Base-by-base conservation (phyloP, 2,329 filamentous ascomycete genomes). In the Penicillium sp. region DNA sequence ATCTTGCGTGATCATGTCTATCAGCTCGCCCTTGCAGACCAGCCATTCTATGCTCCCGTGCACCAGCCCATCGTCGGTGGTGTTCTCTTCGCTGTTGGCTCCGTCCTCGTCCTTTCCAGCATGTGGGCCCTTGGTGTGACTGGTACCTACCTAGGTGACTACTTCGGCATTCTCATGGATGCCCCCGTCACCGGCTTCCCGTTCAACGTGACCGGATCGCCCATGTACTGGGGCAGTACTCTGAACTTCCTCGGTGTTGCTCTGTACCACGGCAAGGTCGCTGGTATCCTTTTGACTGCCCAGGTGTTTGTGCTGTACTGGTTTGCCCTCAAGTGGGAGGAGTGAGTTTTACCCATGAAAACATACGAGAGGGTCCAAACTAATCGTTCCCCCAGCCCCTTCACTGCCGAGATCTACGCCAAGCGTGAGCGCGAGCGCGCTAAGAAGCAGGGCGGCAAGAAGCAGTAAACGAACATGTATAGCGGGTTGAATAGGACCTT, bases 131-230 rank as follows among this genome's bases (percentile, higher is more conserved):
- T 99, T 33, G 94, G 94, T 51, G 85, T 99, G 66, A 97, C 91
- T 0, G 94, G 94, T 57, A 99, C 94, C 30, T 99, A 97, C 71
- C 80, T 99, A 29, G 94, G 94, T 63, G 94, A 99, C 78, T 99
- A 99, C 80, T 99, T 97, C 70, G 94, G 94, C 63, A 97, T 97
- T 71, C 81, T 99, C 60, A 96, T 97, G 91, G 93, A 97, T 70
- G 79, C 88, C 62, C 93, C 93, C 66, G 92, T 99, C 46, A 96
- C 91, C 10, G 88, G 90, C 12, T 99, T 99, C 71, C 94, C 94
- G 2, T 99, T 99, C 82, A 97, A 89, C 74, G 82, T 97, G 55
- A 92, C 88, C 48, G 84, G 85, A 60, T 88, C 91, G 46, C 94
- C 94, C 56, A 99, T 99, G 94, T 99, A 99, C 80, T 89, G 91